Evolutionary conservation across 768 basidiomycete genomes (phyloP).

Genomic region (Amanita thiersii): DNA sequence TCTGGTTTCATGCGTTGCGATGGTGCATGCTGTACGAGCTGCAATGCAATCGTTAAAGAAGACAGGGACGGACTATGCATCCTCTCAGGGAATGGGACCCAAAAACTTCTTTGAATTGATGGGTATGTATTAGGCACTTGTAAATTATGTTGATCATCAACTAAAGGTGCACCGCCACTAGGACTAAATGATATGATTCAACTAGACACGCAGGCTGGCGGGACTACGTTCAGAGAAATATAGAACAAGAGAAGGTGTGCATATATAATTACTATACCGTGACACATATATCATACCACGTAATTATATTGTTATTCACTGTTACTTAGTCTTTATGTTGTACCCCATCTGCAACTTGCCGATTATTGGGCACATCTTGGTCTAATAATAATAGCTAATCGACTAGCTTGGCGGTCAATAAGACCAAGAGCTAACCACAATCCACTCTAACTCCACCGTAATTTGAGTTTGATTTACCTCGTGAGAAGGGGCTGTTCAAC

Average conservation of each 20-base stretch:
- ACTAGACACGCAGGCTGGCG: conserved; percentile 44
- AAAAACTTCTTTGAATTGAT: conserved; percentile 44
- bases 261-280: too few relatives aligned
- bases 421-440: too few relatives aligned
- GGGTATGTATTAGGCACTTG: conserved; percentile 25
- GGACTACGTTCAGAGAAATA: conserved; percentile 39
- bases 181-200: conserved; percentile 38
- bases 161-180: conserved; percentile 10
- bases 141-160: neutral
- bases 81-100: conserved; percentile 37
- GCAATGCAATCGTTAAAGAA: conserved; percentile 40
- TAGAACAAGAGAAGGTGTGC: conserved; percentile 19
- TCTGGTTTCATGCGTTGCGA: conserved; percentile 37
- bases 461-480: too few relatives aligned
- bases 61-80: conserved; percentile 36
- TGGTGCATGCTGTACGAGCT: conserved; percentile 38
- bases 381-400: too few relatives aligned
- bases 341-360: too few relatives aligned
- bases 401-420: too few relatives aligned
- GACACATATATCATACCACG: too few relatives aligned
- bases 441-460: too few relatives aligned
- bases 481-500: too few relatives aligned
- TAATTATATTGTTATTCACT: too few relatives aligned
- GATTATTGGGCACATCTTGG: too few relatives aligned
- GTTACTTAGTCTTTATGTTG: too few relatives aligned